Evolutionary conservation across 1,139 yeast species (phyloP).

Genomic region (Debaryomycetaceae sp.): DNA sequence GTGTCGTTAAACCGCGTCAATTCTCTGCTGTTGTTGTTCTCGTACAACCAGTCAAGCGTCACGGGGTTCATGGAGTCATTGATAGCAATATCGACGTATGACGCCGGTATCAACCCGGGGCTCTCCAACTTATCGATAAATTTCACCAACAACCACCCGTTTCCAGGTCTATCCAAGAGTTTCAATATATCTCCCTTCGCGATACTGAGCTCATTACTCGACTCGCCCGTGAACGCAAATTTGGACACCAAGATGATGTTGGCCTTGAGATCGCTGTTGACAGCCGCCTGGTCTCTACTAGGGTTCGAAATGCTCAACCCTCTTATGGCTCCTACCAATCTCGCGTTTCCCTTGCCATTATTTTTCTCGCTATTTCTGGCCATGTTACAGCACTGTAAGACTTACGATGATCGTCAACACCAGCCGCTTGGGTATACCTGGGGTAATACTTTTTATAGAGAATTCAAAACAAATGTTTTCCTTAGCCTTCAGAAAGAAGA

Average conservation of each 20-base stretch:
- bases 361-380: background rate
- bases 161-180: constrained; percentile 34
- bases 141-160: constrained; percentile 45
- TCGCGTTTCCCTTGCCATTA: background rate
- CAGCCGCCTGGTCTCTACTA: constrained; percentile 1
- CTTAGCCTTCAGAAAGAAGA: background rate
- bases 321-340: background rate
- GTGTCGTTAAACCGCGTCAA: constrained; percentile 7
- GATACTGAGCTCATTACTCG: constrained; percentile 29
- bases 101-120: constrained; percentile 43
- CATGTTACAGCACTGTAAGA: background rate
- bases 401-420: background rate
- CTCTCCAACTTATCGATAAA: constrained; percentile 32
- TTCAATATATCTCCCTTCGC: constrained; percentile 40
- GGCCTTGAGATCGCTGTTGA: constrained; percentile 14
- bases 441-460: background rate
- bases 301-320: constrained; percentile 3
- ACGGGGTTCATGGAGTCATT: constrained; percentile 38
- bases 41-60: constrained; percentile 35
- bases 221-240: constrained; percentile 33
- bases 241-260: constrained; percentile 40
- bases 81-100: constrained; percentile 44
- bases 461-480: background rate
- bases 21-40: constrained; percentile 7
- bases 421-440: background rate